These are phyloP conservation scores for Sporothrix dimorphospora DNA, from an alignment of 2,329 filamentous ascomycete species.

Conservation along the genomic window DNA sequence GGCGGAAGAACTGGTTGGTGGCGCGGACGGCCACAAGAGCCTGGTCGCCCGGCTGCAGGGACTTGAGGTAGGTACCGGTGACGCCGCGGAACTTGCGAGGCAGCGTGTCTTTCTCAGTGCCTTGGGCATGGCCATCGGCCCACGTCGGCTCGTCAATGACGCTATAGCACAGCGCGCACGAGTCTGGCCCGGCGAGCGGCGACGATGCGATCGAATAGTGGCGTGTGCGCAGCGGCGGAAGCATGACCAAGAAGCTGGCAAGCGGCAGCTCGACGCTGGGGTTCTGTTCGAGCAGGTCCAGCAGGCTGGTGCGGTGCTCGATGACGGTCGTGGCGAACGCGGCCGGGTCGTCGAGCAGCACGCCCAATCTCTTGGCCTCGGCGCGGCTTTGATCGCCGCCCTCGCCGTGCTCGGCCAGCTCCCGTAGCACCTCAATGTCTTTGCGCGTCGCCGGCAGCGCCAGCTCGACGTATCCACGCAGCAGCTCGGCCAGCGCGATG, in stretches of 20 bases:
- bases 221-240: constrained; percentile 61
- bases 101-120: neutral
- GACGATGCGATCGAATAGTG: constrained; percentile 71
- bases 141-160: constrained; percentile 65
- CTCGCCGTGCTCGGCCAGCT: constrained; percentile 44
- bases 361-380: neutral
- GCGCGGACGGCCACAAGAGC: constrained; percentile 55
- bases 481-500: constrained; percentile 64
- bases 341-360: constrained; percentile 20
- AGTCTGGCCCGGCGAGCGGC: constrained; percentile 54
- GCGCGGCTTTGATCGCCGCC: neutral
- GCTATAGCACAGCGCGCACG: constrained; percentile 67
- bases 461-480: constrained; percentile 72
- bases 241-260: constrained; percentile 62
- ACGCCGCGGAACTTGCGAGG: constrained; percentile 55
- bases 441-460: constrained; percentile 64
- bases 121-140: neutral
- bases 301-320: constrained; percentile 39
- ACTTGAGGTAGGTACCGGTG: constrained; percentile 61
- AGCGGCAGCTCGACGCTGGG: constrained; percentile 58
- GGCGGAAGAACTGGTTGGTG: constrained; percentile 50
- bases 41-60: constrained; percentile 53
- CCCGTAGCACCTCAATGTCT: constrained; percentile 51
- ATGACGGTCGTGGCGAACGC: neutral
- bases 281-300: constrained; percentile 65